Evolutionary conservation across 768 basidiomycete genomes (phyloP).

Genomic region (Phaffia tasmanica): DNA sequence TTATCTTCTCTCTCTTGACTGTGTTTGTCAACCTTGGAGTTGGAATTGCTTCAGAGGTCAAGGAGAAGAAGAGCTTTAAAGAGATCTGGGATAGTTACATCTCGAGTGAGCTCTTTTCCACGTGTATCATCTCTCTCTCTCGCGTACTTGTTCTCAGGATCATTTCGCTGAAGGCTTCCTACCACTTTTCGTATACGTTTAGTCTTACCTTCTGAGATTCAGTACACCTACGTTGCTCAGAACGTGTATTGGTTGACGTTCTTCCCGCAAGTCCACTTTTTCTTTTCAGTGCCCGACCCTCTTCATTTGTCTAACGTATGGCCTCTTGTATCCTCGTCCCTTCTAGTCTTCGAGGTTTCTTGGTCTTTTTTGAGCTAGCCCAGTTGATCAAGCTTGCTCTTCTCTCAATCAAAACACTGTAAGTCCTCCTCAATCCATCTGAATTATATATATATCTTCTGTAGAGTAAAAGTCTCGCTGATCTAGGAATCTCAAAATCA

Average conservation of each 20-base stretch:
- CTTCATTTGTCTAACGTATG: background rate
- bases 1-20: slow-evolving; percentile 87
- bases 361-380: slow-evolving; percentile 86
- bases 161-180: background rate
- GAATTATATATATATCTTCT: background rate
- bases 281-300: background rate
- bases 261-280: slow-evolving; percentile 59
- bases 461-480: background rate
- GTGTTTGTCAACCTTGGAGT: slow-evolving; percentile 35
- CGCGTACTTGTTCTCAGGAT: background rate
- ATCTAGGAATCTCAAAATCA: background rate
- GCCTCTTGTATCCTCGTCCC: slow-evolving; percentile 4
- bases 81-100: background rate
- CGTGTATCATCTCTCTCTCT: no score
- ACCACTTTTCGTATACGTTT: background rate
- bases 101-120: no score
- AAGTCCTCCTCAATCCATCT: slow-evolving; percentile 31
- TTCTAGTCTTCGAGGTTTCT: slow-evolving; percentile 75
- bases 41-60: slow-evolving; percentile 14
- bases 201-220: slow-evolving; percentile 43
- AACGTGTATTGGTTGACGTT: slow-evolving; percentile 85
- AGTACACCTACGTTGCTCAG: slow-evolving; percentile 81
- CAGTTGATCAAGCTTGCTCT: slow-evolving; percentile 76
- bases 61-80: slow-evolving; percentile 1
- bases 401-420: slow-evolving; percentile 72